These are phyloP conservation scores for Rhexocercosporidium sp. DNA, from an alignment of 2,329 filamentous ascomycete genomes.

Conservation along the genomic window DNA sequence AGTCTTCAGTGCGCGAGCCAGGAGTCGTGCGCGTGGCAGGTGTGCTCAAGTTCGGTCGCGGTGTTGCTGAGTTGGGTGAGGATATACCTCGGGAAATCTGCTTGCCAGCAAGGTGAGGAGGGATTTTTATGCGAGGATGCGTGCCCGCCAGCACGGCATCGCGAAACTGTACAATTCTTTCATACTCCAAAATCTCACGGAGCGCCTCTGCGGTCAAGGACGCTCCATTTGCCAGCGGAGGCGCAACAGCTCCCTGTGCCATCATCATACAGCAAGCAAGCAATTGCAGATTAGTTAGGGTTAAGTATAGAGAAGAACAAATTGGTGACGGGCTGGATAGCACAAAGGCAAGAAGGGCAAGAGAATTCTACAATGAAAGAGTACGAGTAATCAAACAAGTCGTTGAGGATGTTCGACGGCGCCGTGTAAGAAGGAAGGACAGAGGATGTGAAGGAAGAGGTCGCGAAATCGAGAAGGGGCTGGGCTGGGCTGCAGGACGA, in stretches of 20 bases:
- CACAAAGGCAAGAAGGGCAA: no score
- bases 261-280: constrained; percentile 30
- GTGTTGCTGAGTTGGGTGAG: constrained; percentile 33
- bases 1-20: constrained; percentile 29
- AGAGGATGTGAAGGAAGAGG: background rate
- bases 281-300: constrained; percentile 30
- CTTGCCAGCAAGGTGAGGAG: constrained; percentile 48
- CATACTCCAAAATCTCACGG: constrained; percentile 71
- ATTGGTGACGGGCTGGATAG: constrained; percentile 4
- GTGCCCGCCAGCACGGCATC: constrained; percentile 81
- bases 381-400: constrained; percentile 1
- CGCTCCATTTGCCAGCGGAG: constrained; percentile 37
- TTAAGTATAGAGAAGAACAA: constrained; percentile 26
- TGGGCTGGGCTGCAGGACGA: background rate
- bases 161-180: constrained; percentile 80
- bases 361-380: constrained; percentile 6
- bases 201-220: constrained; percentile 53
- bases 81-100: constrained; percentile 33
- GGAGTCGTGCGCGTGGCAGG: constrained; percentile 24
- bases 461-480: background rate
- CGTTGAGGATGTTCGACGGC: constrained; percentile 2
- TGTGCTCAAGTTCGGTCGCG: constrained; percentile 30
- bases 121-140: constrained; percentile 67
- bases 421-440: background rate
- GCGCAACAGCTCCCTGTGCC: constrained; percentile 46